phyloP scores from a whole-genome alignment of 306 rosid genomes.

The Vigna mungo region DNA sequence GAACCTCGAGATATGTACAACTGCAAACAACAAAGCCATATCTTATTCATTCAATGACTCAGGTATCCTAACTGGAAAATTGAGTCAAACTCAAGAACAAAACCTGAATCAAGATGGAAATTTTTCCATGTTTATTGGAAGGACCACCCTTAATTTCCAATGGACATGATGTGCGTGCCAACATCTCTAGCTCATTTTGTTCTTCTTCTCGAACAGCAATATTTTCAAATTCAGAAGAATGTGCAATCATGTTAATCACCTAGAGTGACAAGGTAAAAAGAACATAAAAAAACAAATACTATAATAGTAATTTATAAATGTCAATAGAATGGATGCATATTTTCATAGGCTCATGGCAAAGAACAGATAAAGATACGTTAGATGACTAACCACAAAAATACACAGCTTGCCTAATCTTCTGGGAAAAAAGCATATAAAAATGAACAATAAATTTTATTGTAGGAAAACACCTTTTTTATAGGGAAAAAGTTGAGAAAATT shows the following conservation, averaged over 20 bases:
- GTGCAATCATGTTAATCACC: constrained; percentile 96
- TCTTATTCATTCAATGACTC: constrained; percentile 38
- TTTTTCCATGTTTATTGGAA: constrained; percentile 93
- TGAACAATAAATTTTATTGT: constrained; percentile 14
- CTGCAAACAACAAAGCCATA: constrained; percentile 59
- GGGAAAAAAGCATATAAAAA: neutral
- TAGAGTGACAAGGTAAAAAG: constrained; percentile 44
- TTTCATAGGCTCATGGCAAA: neutral
- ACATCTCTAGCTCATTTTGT: constrained; percentile 88
- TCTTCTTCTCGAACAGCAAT: constrained; percentile 98
- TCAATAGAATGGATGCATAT: neutral
- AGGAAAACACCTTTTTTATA: neutral
- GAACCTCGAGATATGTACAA: constrained; percentile 92
- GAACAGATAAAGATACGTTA: neutral
- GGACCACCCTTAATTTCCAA: constrained; percentile 95
- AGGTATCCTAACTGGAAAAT: constrained; percentile 19
- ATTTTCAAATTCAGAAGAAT: constrained; percentile 94
- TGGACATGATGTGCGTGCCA: constrained; percentile 80
- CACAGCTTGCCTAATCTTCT: constrained; percentile 23
- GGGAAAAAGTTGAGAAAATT: neutral
- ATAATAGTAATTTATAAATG: neutral
- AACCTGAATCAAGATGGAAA: constrained; percentile 96
- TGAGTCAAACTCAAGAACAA: constrained; percentile 34
- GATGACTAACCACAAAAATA: constrained; percentile 11
- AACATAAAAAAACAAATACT: constrained; percentile 21